Evolutionary conservation across 1,139 yeast genomes (phyloP), one percentile per base, ranked within the genome.

Genomic region (Wickerhamomyces sp.): DNA sequence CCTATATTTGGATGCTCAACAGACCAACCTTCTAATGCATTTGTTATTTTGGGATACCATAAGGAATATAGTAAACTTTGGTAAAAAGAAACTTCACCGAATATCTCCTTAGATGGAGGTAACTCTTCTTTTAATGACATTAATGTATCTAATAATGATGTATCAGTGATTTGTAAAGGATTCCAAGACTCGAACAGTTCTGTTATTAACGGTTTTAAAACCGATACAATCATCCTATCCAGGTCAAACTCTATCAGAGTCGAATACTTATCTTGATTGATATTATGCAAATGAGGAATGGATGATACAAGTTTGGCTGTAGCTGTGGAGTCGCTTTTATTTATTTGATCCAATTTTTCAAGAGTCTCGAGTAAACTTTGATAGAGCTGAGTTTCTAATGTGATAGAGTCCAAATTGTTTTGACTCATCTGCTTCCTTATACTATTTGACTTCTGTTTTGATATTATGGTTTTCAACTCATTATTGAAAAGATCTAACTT

Each of bases 21-120:
- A 7, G 56, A 38, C 68, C 77, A 74, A 8, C 53, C 41, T n/a
- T 45, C 35, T 17, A 68, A 56, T 18, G 55, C 57, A 0, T 51
- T 34, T 6, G 53, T 43, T 1, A 71, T 48, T 19, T 59, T 61
- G 1, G 66, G 63, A 1, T 56, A 49, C 72, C 74, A 68, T 6
- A 55, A 35, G 3, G 54, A 47, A 20, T 58, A 48, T 22, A 74
- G 48, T 38, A 70, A 44, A 7, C 63, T 52, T 28, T 70, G 72
- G 42, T 63, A 63, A 15, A 53, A 52, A 12, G 55, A 44, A 10
- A 58, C 41, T 21, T 50, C 50, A 13, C 44, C 48, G 25, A 39
- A 36, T 2, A 25, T 12, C 4, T 37, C 34, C 1, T 24, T 24
- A 7, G 33, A 13, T 9, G 29, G 27, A 1, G 48, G 45, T 3